Evolutionary conservation across 306 rosid genomes (phyloP).

Genomic region (Acacia acuminata): DNA sequence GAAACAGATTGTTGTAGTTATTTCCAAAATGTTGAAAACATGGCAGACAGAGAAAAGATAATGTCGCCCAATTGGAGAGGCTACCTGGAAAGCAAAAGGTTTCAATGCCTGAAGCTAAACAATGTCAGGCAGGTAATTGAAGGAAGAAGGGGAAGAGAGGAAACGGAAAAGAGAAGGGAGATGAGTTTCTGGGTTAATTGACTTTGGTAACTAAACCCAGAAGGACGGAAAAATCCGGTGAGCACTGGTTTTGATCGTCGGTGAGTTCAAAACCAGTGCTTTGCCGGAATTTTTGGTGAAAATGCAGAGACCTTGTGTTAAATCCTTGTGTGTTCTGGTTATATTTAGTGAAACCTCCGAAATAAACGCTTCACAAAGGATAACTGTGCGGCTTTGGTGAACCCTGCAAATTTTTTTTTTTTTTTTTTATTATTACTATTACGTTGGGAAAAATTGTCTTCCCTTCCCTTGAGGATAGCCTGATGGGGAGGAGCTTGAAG

Average conservation of each 20-base stretch:
- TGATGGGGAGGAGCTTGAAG: background rate
- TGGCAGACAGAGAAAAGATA: background rate
- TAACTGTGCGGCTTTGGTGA: slow-evolving; percentile 20
- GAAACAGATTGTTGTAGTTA: background rate
- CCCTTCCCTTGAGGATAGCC: background rate
- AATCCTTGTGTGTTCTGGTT: slow-evolving; percentile 30
- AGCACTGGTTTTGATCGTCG: slow-evolving; percentile 42
- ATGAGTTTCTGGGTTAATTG: background rate
- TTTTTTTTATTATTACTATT: too few relatives aligned
- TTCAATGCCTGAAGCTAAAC: background rate
- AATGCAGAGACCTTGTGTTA: slow-evolving; percentile 28
- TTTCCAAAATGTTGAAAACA: background rate
- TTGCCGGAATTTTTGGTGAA: slow-evolving; percentile 33
- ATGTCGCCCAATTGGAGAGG: background rate
- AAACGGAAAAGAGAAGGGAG: background rate
- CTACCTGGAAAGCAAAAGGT: slow-evolving; percentile 4
- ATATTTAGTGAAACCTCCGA: slow-evolving; percentile 36
- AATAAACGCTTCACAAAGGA: slow-evolving; percentile 17
- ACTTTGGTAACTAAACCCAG: slow-evolving; percentile 30
- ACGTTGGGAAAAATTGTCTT: background rate
- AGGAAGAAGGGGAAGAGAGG: background rate
- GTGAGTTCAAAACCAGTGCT: slow-evolving; percentile 50
- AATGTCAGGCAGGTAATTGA: background rate
- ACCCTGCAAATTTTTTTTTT: background rate
- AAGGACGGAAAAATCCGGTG: background rate